Conservation (phyloP, 1,284 basidiomycete genomes). For the Porodaedalea pini region DNA sequence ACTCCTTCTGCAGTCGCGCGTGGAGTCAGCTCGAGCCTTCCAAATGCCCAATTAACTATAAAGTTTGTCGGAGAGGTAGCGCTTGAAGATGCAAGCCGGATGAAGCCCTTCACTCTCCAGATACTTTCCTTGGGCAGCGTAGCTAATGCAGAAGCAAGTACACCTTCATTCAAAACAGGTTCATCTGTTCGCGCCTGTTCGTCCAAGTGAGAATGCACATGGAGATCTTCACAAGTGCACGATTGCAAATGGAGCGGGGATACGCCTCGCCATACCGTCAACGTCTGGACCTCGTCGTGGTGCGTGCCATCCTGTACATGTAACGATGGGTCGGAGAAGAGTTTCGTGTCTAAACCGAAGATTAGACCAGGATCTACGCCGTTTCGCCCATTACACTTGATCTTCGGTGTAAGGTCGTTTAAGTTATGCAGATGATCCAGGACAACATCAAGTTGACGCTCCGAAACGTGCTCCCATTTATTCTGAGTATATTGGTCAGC, state of each 20-base stretch:
- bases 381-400: conserved; percentile 60
- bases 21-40: conserved; percentile 67
- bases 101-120: conserved; percentile 82
- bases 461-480: conserved; percentile 82
- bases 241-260: conserved; percentile 29
- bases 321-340: conserved; percentile 47
- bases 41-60: conserved; percentile 91
- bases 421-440: conserved; percentile 85
- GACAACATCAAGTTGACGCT: conserved; percentile 74
- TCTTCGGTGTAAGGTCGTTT: conserved; percentile 84
- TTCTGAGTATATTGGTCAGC: conserved; percentile 44
- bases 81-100: conserved; percentile 34
- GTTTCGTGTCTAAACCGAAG: conserved; percentile 79
- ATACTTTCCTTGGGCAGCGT: conserved; percentile 62
- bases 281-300: conserved; percentile 81
- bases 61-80: not conserved
- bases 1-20: conserved; percentile 27
- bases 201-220: conserved; percentile 25
- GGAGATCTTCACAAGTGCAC: conserved; percentile 27
- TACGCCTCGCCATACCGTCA: conserved; percentile 54
- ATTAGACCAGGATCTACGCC: conserved; percentile 73
- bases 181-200: conserved; percentile 20
- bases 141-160: conserved; percentile 38
- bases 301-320: conserved; percentile 35
- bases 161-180: conserved; percentile 14